Evolutionary conservation across 2,329 filamentous ascomycete species (phyloP).

Genomic region (Pseudocercospora ulei): DNA sequence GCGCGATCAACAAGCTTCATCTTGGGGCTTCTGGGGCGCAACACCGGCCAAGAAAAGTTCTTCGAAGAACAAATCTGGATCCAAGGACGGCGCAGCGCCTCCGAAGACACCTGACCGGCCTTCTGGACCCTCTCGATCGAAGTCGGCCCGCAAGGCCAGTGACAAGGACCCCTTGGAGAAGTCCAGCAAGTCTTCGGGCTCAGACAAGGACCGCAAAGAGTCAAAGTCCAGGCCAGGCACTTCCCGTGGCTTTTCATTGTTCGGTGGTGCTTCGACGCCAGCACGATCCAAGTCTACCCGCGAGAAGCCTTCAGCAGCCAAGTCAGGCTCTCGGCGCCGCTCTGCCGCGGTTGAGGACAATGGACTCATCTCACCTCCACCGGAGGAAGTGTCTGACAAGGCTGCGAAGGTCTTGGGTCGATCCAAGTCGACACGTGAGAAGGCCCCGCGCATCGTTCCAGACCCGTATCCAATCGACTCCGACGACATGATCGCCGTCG

Average conservation of each 20-base stretch:
- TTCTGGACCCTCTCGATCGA: conserved; percentile 45
- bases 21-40: conserved; percentile 67
- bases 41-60: conserved; percentile 30
- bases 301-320: conserved; percentile 40
- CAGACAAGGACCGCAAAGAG: conserved; percentile 55
- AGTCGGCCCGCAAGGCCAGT: conserved; percentile 46
- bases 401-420: conserved; percentile 65
- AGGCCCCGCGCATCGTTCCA: conserved; percentile 44
- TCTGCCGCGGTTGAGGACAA: conserved; percentile 48
- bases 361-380: conserved; percentile 61
- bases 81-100: conserved; percentile 35
- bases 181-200: conserved; percentile 60
- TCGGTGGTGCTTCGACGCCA: conserved; percentile 45
- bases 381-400: conserved; percentile 61
- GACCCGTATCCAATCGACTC: conserved; percentile 53
- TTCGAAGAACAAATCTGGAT: conserved; percentile 43
- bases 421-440: conserved; percentile 43
- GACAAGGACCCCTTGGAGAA: conserved; percentile 49
- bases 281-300: conserved; percentile 56
- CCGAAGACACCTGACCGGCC: conserved; percentile 36
- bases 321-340: conserved; percentile 50
- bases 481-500: conserved; percentile 51
- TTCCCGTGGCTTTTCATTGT: conserved; percentile 51
- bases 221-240: conserved; percentile 46
- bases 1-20: conserved; percentile 52